Conservation (phyloP, 106 monocot genomes). For the Acanthochlamys bracteata region DNA sequence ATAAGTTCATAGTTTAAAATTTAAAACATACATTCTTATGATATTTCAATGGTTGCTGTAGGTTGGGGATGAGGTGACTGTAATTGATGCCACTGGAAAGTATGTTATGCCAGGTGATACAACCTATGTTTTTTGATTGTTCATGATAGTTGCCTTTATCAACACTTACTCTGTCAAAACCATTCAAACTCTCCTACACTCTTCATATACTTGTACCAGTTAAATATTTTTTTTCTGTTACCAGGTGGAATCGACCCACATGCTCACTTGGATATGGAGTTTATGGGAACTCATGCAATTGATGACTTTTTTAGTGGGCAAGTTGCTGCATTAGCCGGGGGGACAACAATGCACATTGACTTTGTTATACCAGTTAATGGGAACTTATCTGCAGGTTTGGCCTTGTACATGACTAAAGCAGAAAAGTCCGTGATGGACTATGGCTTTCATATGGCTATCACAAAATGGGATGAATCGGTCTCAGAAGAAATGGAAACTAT, state of each 20-base stretch:
- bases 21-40: not conserved
- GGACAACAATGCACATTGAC: slow-evolving; percentile 99
- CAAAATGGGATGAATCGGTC: slow-evolving; percentile 91
- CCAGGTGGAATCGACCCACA: slow-evolving; percentile 99
- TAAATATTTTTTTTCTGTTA: slow-evolving; percentile 6
- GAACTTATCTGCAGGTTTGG: slow-evolving; percentile 71
- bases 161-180: no score
- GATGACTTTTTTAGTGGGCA: slow-evolving; percentile 93
- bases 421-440: slow-evolving; percentile 96
- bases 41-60: slow-evolving; percentile 11
- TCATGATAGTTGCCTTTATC: no score
- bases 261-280: slow-evolving; percentile 90
- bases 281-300: slow-evolving; percentile 80
- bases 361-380: slow-evolving; percentile 93
- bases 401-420: slow-evolving; percentile 61
- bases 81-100: slow-evolving; percentile 90
- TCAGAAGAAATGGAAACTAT: slow-evolving; percentile 89
- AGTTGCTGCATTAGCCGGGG: slow-evolving; percentile 89
- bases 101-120: slow-evolving; percentile 96
- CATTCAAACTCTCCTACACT: no score
- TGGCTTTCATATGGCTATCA: slow-evolving; percentile 96
- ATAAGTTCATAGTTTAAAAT: not conserved
- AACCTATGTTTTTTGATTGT: no score
- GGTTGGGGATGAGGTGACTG: slow-evolving; percentile 75
- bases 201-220: no score